A percentile compares a stretch with the other conserved stretches of the same genome.
phyloP scores from a whole-genome alignment of 2,329 filamentous ascomycete genomes.

The Scytalidium lignicola region DNA sequence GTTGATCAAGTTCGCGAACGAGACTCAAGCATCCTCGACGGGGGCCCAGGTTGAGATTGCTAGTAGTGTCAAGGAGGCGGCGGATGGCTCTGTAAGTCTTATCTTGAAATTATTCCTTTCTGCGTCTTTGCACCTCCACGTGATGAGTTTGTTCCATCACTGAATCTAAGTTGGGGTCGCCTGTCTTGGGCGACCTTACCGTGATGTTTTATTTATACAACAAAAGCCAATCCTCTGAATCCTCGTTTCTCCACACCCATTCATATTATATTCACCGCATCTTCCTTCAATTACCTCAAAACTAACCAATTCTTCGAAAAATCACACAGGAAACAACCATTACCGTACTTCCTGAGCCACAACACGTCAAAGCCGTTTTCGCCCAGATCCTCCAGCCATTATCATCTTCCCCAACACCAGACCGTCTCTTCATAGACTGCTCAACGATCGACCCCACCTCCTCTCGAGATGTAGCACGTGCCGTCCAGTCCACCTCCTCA shows the following conservation, averaged over 20 bases:
- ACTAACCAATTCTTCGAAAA: too few relatives aligned
- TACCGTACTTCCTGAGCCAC: slow-evolving; percentile 82
- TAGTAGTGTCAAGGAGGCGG: slow-evolving; percentile 53
- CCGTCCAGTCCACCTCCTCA: slow-evolving; percentile 59
- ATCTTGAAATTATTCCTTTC: neutral
- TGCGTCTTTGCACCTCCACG: neutral
- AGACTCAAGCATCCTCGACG: slow-evolving; percentile 25
- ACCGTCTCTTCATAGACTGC: slow-evolving; percentile 87
- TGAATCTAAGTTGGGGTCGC: slow-evolving; percentile 27
- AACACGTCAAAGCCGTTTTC: slow-evolving; percentile 82
- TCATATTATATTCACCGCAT: slow-evolving; percentile 30
- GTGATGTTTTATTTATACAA: slow-evolving; percentile 24
- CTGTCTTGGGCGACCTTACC: slow-evolving; percentile 21
- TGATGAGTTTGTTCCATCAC: slow-evolving; percentile 24
- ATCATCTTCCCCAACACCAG: slow-evolving; percentile 44
- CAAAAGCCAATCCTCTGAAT: slow-evolving; percentile 26
- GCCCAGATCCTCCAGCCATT: slow-evolving; percentile 63
- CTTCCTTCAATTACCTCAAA: slow-evolving; percentile 34
- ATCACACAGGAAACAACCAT: slow-evolving; percentile 78
- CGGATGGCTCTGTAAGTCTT: slow-evolving; percentile 59
- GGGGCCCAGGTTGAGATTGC: slow-evolving; percentile 50
- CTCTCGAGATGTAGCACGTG: slow-evolving; percentile 70
- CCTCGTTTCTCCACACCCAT: slow-evolving; percentile 19
- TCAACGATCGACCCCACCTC: slow-evolving; percentile 93
- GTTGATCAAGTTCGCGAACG: slow-evolving; percentile 51